These are phyloP conservation scores for Monosporascus sp. DNA, from an alignment of 2,329 filamentous ascomycete genomes.

Conservation along the genomic window DNA sequence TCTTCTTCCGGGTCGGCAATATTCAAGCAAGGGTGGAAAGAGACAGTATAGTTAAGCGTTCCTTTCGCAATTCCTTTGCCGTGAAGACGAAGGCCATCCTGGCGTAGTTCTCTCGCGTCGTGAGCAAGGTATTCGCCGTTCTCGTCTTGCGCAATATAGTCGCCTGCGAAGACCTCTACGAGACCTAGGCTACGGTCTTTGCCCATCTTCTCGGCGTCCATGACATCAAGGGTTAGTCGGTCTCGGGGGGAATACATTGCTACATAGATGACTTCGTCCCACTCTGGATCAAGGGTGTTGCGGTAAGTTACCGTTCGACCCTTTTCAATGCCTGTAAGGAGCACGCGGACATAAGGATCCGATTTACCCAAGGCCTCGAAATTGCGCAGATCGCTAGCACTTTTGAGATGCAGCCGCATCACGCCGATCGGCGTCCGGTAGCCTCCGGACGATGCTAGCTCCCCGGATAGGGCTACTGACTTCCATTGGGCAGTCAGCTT, in stretches of 20 bases:
- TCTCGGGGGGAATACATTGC: conserved; percentile 83
- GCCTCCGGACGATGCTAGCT: conserved; percentile 71
- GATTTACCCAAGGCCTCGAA: conserved; percentile 95
- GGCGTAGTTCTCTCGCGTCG: conserved; percentile 64
- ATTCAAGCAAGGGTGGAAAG: conserved; percentile 88
- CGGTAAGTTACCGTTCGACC: conserved; percentile 90
- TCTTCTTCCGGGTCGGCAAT: conserved; percentile 87
- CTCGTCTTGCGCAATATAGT: conserved; percentile 74
- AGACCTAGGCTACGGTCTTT: conserved; percentile 85
- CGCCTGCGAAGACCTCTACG: conserved; percentile 68
- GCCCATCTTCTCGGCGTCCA: conserved; percentile 91
- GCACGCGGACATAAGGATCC: conserved; percentile 84
- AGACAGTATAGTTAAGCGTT: conserved; percentile 69
- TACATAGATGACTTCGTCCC: conserved; percentile 92
- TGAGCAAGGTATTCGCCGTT: conserved; percentile 75
- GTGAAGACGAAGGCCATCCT: conserved; percentile 67
- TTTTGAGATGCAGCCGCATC: conserved; percentile 87
- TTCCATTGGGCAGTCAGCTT: conserved; percentile 96
- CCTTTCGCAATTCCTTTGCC: conserved; percentile 73
- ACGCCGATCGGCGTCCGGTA: conserved; percentile 94
- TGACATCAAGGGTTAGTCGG: conserved; percentile 82
- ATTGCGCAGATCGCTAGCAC: conserved; percentile 78
- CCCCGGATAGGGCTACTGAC: conserved; percentile 79
- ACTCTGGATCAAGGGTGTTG: conserved; percentile 92
- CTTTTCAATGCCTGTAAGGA: conserved; percentile 86